A percentile compares a stretch with the other conserved stretches of the same genome.
These are phyloP conservation scores for Areca catechu DNA, from an alignment of 176 grass and related monocot genomes.

Conservation along the genomic window DNA sequence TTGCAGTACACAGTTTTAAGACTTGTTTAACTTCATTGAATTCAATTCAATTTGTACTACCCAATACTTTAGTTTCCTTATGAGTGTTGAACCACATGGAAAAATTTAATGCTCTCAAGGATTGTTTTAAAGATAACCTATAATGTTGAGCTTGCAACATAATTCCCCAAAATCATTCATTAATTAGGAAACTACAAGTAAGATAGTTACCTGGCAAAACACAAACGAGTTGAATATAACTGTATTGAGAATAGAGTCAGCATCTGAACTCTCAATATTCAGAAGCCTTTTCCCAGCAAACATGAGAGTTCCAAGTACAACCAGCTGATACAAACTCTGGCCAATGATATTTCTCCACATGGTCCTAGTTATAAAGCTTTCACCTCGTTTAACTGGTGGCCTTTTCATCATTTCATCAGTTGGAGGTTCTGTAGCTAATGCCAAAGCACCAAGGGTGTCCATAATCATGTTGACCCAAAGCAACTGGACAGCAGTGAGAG, in stretches of 20 bases:
- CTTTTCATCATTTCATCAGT: constrained; percentile 91
- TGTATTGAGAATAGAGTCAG: constrained; percentile 61
- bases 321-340: constrained; percentile 76
- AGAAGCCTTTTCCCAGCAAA: constrained; percentile 50
- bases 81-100: too few relatives aligned
- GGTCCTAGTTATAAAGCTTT: constrained; percentile 77
- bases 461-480: constrained; percentile 99
- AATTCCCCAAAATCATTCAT: too few relatives aligned
- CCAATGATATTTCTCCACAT: constrained; percentile 98
- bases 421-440: constrained; percentile 83
- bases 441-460: constrained; percentile 92
- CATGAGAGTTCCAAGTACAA: constrained; percentile 71
- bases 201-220: constrained; percentile 65
- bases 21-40: too few relatives aligned
- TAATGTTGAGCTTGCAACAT: too few relatives aligned
- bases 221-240: constrained; percentile 96
- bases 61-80: too few relatives aligned
- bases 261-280: constrained; percentile 48
- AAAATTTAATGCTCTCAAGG: too few relatives aligned
- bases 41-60: too few relatives aligned
- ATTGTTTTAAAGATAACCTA: too few relatives aligned
- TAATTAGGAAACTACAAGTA: not conserved
- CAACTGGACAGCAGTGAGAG: constrained; percentile 87
- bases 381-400: constrained; percentile 42
- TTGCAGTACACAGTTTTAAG: too few relatives aligned